phyloP scores from a whole-genome alignment of 805 yeast genomes.

The Candida piceae region DNA sequence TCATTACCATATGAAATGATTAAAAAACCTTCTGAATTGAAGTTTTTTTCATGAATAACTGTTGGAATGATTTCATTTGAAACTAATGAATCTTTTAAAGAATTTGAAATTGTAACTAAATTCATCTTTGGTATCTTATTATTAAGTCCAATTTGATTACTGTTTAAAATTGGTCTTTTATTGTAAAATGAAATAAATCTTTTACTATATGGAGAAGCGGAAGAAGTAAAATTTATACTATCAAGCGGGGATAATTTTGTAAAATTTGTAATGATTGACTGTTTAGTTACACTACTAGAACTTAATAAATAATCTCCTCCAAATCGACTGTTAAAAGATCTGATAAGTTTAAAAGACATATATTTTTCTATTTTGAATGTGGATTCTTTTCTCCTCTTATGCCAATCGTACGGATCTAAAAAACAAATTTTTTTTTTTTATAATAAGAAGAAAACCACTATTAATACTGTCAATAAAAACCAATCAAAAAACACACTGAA shows the following conservation, averaged over 20 bases:
- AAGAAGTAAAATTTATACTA: neutral
- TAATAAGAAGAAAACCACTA: too few relatives aligned
- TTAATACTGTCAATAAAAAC: too few relatives aligned
- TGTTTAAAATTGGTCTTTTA: neutral
- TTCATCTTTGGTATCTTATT: conserved; percentile 10
- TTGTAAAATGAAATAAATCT: neutral
- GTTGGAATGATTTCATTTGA: conserved; percentile 50
- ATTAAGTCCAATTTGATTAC: neutral
- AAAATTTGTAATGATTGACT: neutral
- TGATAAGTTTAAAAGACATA: neutral
- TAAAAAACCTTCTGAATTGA: conserved; percentile 47
- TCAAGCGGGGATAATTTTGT: neutral
- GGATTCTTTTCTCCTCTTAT: neutral
- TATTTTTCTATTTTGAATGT: too few relatives aligned
- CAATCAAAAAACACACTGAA: too few relatives aligned
- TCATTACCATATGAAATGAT: conserved; percentile 58
- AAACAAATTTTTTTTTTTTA: neutral
- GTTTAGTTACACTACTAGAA: neutral
- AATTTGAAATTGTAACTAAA: conserved; percentile 49
- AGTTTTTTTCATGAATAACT: conserved; percentile 38
- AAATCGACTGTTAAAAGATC: conserved; percentile 1
- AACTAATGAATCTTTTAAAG: conserved; percentile 44
- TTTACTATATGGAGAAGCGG: neutral
- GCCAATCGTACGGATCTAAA: neutral
- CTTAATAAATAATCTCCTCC: conserved; percentile 4